Evolutionary conservation across 139 green algal species (phyloP).

Genomic region (Asterochloris erici): DNA sequence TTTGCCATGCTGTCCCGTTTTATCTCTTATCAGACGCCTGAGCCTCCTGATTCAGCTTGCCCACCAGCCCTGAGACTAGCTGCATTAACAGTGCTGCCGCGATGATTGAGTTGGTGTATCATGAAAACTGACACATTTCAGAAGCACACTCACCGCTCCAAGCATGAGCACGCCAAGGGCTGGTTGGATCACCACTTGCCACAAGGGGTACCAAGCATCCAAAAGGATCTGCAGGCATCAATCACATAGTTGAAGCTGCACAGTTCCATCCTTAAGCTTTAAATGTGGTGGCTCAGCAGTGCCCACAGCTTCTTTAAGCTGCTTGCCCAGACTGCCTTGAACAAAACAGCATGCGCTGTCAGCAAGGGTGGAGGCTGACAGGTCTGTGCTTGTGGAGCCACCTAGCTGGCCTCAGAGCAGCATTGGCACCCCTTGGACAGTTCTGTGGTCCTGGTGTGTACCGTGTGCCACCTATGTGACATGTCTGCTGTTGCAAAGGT

Average conservation of each 20-base stretch:
- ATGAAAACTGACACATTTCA: too few relatives aligned
- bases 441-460: neutral
- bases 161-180: slow-evolving; percentile 84
- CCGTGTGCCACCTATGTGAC: neutral
- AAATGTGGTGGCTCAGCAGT: neutral
- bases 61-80: too few relatives aligned
- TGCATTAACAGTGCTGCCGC: too few relatives aligned
- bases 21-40: too few relatives aligned
- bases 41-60: too few relatives aligned
- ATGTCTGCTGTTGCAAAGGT: neutral
- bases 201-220: slow-evolving; percentile 72
- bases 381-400: neutral
- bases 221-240: slow-evolving; percentile 41
- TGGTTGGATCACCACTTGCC: slow-evolving; percentile 79
- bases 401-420: neutral
- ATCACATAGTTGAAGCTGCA: neutral
- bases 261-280: neutral
- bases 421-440: too few relatives aligned
- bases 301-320: neutral
- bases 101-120: too few relatives aligned
- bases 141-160: slow-evolving; percentile 48
- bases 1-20: too few relatives aligned
- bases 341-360: neutral
- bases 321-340: too few relatives aligned
- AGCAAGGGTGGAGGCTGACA: neutral